A percentile compares a stretch with the other conserved stretches of the same genome.
Evolutionary conservation across 1,139 yeast genomes (phyloP).

Genomic region (Pichia sp.): DNA sequence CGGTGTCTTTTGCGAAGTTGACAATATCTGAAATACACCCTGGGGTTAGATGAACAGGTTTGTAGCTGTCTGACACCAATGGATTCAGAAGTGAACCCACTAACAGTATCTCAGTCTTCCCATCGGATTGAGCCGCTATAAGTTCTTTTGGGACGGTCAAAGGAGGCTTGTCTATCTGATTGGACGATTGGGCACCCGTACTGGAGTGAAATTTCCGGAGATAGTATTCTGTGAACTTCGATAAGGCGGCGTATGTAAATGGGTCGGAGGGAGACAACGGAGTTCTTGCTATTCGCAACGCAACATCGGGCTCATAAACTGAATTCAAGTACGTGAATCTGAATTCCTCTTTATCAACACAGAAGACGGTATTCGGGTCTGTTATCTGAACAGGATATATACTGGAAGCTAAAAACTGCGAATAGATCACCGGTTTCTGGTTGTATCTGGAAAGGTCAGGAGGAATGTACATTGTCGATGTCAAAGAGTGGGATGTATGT

Average conservation of each 20-base stretch:
- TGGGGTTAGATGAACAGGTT: constrained; percentile 49
- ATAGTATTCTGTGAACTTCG: constrained; percentile 34
- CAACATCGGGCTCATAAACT: constrained; percentile 29
- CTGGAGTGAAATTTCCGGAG: constrained; percentile 33
- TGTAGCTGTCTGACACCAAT: constrained; percentile 48
- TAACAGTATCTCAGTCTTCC: constrained; percentile 39
- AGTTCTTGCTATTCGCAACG: constrained; percentile 32
- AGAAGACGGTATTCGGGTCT: constrained; percentile 31
- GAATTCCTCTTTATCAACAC: constrained; percentile 28
- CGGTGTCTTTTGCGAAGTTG: background rate
- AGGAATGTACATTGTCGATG: constrained; percentile 29
- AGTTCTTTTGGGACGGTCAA: constrained; percentile 31
- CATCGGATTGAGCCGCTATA: constrained; percentile 40
- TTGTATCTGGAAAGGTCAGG: constrained; percentile 26
- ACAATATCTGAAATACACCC: constrained; percentile 39
- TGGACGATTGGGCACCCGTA: constrained; percentile 31
- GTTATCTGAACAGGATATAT: constrained; percentile 32
- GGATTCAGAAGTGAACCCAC: constrained; percentile 56
- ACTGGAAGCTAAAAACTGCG: constrained; percentile 27
- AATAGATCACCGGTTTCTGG: constrained; percentile 25
- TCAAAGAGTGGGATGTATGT: too few relatives aligned
- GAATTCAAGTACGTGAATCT: constrained; percentile 31
- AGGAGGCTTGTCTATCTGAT: constrained; percentile 27
- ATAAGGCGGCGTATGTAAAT: constrained; percentile 34
- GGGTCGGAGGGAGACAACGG: constrained; percentile 34